Conservation (phyloP, 306 rosid genomes). For the Inga leiocalycina region DNA sequence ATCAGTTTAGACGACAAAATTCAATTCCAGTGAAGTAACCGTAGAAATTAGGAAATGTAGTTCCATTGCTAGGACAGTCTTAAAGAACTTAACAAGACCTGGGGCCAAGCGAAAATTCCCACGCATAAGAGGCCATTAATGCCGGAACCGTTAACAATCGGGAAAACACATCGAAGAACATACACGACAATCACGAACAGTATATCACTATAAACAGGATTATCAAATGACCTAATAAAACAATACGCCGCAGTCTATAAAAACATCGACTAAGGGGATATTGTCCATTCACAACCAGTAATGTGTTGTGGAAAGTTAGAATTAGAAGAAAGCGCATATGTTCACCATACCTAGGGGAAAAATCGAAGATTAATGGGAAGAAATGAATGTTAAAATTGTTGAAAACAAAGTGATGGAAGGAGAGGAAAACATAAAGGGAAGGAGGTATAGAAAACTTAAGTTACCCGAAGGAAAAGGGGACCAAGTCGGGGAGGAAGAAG, state of each 20-base stretch:
- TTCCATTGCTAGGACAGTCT: background rate
- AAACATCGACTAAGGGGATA: background rate
- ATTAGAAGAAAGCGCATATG: background rate
- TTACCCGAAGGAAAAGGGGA: slow-evolving; percentile 8
- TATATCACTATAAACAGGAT: background rate
- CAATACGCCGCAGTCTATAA: background rate
- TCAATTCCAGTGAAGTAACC: background rate
- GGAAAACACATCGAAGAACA: background rate
- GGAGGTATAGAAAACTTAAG: background rate
- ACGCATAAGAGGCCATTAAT: background rate
- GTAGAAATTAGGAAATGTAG: background rate
- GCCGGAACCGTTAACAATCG: background rate
- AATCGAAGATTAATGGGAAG: background rate
- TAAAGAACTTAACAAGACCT: background rate
- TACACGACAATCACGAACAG: background rate
- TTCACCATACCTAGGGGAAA: background rate
- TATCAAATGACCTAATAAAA: background rate
- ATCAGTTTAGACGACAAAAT: background rate
- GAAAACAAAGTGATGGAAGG: background rate
- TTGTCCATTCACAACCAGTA: too few species aligned
- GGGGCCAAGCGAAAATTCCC: background rate
- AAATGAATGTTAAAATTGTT: background rate
- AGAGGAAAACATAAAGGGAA: background rate
- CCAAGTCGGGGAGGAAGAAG: background rate
- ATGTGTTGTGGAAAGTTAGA: background rate